Base-by-base conservation (phyloP, 192 early-diverging fungal genomes). In the Powellomyces hirtus region DNA sequence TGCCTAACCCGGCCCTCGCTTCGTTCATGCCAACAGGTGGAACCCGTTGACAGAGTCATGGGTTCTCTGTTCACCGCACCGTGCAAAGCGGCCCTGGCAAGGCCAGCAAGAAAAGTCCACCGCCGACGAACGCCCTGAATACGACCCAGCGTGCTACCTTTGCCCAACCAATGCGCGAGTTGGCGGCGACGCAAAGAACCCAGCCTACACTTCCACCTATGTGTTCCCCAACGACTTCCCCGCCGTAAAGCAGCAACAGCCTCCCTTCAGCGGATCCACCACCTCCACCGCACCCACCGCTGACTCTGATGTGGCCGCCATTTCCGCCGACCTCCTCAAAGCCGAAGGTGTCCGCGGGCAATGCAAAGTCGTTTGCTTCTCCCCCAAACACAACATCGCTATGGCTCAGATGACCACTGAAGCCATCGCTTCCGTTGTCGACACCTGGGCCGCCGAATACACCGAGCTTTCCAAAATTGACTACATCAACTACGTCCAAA, bases 11-110 rank as follows among this genome's bases (percentile, higher is more conserved):
- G n/a, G n/a, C n/a, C n/a, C n/a, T n/a, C n/a, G n/a, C n/a, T n/a
- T n/a, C n/a, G n/a, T n/a, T n/a, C n/a, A n/a, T n/a, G n/a, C 40
- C 77, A 81, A 88, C 13, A 89, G 96, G 22, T 93, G 84, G 81
- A 98, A 98, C 65, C 96, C 96, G 30, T 78, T 98, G 65, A 92
- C 90, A 2, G 81, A 89, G 64, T 84, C 89, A 0, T 98, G 96
- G 96, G 93, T 97, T 40, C 83, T 98, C n/a, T 95, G 93, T 75
- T 95, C 93, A 20, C 96, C 96, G 5, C 96, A 98, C 73, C 89
- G 96, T 14, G 91, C 93, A 29, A 89, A 92, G 66, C 82, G 96
- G 38, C 96, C 96, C 1, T 98, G 96, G 96, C 87, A 90, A 77
- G 81, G 79, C 20, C 78, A 83, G 66, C 75, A 78, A 24, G 94